Conservation (phyloP, 2,329 filamentous ascomycete genomes). For the Rhynchosporium secalis region DNA sequence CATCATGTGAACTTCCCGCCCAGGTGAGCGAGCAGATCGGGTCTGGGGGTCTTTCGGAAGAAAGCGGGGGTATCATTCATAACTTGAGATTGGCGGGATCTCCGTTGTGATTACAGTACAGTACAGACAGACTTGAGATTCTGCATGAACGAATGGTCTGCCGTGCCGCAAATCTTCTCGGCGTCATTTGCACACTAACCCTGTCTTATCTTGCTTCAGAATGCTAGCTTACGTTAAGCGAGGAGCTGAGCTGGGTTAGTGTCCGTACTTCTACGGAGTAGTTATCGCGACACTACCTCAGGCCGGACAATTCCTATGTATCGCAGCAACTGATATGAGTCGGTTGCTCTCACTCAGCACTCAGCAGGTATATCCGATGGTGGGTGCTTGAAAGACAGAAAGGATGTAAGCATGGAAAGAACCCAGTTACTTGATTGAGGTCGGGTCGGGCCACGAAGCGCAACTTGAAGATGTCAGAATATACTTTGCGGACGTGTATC, state of each 20-base stretch:
- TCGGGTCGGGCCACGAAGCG: background rate
- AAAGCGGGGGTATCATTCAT: conserved; percentile 2
- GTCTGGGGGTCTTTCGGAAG: background rate
- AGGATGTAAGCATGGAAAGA: background rate
- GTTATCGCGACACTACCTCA: background rate
- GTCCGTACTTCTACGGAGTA: background rate
- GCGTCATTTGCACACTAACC: background rate
- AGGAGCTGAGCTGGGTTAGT: background rate
- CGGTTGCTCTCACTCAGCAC: conserved; percentile 14
- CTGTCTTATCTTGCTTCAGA: background rate
- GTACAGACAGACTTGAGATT: background rate
- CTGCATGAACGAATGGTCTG: background rate
- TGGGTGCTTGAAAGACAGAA: background rate
- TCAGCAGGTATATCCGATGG: conserved; percentile 2
- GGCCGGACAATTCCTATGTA: background rate
- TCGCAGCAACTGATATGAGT: background rate
- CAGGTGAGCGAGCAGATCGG: background rate
- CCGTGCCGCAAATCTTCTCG: background rate
- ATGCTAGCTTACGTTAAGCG: background rate
- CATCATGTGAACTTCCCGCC: background rate
- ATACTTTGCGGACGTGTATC: background rate
- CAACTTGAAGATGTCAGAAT: conserved; percentile 7
- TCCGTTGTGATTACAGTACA: background rate
- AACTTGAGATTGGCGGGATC: conserved; percentile 1
- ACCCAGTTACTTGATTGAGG: background rate